These are phyloP conservation scores for Grosmannia clavigera DNA, from an alignment of 2,329 filamentous ascomycete genomes.

Conservation along the genomic window DNA sequence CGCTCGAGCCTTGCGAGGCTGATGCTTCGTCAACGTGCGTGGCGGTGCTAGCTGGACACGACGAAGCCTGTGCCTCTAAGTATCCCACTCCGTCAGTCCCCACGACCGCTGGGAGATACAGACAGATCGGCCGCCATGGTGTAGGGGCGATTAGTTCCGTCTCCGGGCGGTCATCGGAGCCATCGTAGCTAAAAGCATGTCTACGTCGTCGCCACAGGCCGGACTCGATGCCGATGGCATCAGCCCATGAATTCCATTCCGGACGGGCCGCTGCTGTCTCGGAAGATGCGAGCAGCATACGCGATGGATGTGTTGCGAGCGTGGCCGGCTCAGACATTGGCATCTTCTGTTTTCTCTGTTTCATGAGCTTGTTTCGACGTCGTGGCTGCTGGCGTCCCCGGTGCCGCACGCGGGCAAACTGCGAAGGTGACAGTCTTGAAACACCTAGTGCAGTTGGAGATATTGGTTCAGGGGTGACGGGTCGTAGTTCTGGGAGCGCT, in stretches of 20 bases:
- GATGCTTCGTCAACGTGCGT: neutral
- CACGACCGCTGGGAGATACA: neutral
- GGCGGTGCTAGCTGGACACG: neutral
- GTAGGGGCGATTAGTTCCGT: constrained; percentile 3
- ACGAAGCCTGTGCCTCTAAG: neutral
- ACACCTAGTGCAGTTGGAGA: neutral
- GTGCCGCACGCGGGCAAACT: neutral
- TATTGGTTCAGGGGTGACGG: neutral
- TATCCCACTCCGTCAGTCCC: neutral
- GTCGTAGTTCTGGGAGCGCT: neutral
- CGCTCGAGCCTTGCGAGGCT: neutral
- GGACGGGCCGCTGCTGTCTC: neutral
- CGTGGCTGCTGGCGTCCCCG: neutral
- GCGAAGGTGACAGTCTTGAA: neutral
- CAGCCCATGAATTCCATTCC: neutral
- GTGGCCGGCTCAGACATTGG: neutral
- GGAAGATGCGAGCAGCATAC: neutral
- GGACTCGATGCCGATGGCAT: neutral
- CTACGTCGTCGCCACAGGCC: neutral
- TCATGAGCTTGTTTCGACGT: neutral
- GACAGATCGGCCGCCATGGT: constrained; percentile 1
- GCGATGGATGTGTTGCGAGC: neutral
- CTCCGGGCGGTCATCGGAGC: neutral
- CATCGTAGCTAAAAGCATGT: neutral
- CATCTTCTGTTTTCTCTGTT: neutral